These are phyloP conservation scores for slime mould (Dictyostelium discoideum) DNA, from an alignment of 78 protist genomes.

Conservation along the genomic window DNA sequence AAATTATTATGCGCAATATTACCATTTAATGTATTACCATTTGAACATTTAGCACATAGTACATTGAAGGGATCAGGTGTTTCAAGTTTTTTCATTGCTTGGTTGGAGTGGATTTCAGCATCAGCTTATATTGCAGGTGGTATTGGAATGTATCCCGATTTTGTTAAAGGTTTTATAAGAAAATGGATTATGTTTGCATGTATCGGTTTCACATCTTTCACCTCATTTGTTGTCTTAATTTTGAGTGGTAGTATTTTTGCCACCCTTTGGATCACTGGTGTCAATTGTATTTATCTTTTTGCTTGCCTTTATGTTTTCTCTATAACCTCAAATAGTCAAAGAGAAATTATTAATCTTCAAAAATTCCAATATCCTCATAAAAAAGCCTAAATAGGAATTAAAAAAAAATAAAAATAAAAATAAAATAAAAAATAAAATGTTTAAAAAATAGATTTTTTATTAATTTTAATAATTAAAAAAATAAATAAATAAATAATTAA, in stretches of 20 bases:
- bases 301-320: constrained; percentile 17
- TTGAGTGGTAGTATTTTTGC: constrained; percentile 24
- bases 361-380: constrained; percentile 46
- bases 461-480: no score
- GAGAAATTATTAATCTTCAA: constrained; percentile 14
- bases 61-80: background rate
- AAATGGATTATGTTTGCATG: constrained; percentile 60
- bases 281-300: constrained; percentile 9
- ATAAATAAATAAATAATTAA: no score
- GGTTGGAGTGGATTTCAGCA: constrained; percentile 73
- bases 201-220: background rate
- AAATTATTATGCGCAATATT: constrained; percentile 49
- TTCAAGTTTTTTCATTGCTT: background rate
- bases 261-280: constrained; percentile 45
- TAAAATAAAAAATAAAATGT: background rate
- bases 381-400: constrained; percentile 21
- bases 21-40: constrained; percentile 53
- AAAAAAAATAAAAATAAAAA: background rate
- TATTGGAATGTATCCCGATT: constrained; percentile 36
- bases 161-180: constrained; percentile 56
- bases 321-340: constrained; percentile 7
- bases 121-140: constrained; percentile 44
- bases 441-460: no score
- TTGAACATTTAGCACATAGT: constrained; percentile 60
- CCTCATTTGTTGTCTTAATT: background rate